phyloP scores from a whole-genome alignment of 306 rosid genomes.

The Corylus avellana region DNA sequence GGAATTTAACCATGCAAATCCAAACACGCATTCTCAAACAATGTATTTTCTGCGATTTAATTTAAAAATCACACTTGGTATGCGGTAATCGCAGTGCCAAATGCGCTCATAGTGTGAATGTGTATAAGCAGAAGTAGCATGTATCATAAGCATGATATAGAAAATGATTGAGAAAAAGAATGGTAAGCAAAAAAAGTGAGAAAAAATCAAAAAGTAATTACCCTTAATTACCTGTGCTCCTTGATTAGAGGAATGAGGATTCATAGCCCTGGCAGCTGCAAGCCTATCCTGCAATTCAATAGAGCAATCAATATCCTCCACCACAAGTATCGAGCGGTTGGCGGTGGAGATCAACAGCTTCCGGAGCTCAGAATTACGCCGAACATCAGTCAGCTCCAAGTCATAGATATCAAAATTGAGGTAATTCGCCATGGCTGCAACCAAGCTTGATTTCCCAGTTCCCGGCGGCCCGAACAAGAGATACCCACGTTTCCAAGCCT shows the following conservation, averaged over 20 bases:
- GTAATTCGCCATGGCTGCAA: slow-evolving; percentile 40
- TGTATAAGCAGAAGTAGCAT: neutral
- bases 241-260: neutral
- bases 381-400: slow-evolving; percentile 23
- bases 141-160: neutral
- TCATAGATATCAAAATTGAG: slow-evolving; percentile 36
- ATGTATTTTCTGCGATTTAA: too few species aligned
- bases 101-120: neutral
- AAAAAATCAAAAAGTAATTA: neutral
- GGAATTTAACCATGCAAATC: too few species aligned
- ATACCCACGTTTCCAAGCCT: slow-evolving; percentile 39
- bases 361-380: slow-evolving; percentile 28
- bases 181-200: neutral
- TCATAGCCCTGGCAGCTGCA: neutral
- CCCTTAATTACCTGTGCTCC: slow-evolving; percentile 2
- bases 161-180: neutral
- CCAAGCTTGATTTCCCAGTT: slow-evolving; percentile 32
- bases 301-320: slow-evolving; percentile 36
- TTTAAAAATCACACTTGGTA: too few species aligned
- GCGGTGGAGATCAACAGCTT: slow-evolving; percentile 20
- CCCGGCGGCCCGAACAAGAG: slow-evolving; percentile 36
- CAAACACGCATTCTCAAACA: too few species aligned
- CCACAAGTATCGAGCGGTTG: slow-evolving; percentile 31
- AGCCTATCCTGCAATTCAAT: slow-evolving; percentile 15
- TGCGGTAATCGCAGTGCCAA: too few species aligned